These are phyloP conservation scores for Monosporascus sp. DNA, from an alignment of 2,329 filamentous ascomycete genomes.

Conservation along the genomic window DNA sequence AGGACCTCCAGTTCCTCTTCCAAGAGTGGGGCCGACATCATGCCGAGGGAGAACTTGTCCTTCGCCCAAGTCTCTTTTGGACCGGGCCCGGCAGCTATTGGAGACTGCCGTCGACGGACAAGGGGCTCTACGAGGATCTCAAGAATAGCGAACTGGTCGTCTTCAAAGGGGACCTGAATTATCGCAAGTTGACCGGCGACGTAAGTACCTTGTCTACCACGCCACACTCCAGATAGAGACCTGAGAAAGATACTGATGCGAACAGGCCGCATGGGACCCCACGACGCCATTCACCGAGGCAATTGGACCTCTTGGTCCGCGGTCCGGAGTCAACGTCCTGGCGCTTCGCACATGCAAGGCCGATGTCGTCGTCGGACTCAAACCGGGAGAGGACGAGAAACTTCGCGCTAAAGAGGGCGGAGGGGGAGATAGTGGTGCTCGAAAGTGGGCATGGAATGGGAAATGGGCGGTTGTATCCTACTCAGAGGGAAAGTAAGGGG, in stretches of 20 bases:
- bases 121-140: constrained; percentile 69
- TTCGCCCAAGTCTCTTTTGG: constrained; percentile 89
- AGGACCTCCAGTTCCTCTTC: constrained; percentile 72
- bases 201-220: constrained; percentile 45
- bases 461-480: constrained; percentile 96
- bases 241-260: not conserved
- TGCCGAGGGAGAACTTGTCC: constrained; percentile 73
- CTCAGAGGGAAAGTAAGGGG: constrained; percentile 56
- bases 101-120: constrained; percentile 68
- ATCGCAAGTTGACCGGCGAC: constrained; percentile 86
- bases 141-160: constrained; percentile 81
- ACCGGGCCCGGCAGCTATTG: constrained; percentile 84
- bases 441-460: constrained; percentile 92
- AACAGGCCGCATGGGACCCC: constrained; percentile 71
- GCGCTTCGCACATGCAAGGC: constrained; percentile 94
- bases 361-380: constrained; percentile 88
- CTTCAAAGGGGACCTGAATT: constrained; percentile 97
- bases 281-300: constrained; percentile 82
- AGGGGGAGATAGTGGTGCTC: constrained; percentile 63
- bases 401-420: constrained; percentile 64
- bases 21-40: constrained; percentile 76
- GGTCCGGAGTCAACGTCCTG: constrained; percentile 77
- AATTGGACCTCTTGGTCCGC: constrained; percentile 77
- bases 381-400: constrained; percentile 75
- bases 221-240: not conserved